Evolutionary conservation across 441 rosid species (phyloP).

Genomic region (Codiaeum variegatum): DNA sequence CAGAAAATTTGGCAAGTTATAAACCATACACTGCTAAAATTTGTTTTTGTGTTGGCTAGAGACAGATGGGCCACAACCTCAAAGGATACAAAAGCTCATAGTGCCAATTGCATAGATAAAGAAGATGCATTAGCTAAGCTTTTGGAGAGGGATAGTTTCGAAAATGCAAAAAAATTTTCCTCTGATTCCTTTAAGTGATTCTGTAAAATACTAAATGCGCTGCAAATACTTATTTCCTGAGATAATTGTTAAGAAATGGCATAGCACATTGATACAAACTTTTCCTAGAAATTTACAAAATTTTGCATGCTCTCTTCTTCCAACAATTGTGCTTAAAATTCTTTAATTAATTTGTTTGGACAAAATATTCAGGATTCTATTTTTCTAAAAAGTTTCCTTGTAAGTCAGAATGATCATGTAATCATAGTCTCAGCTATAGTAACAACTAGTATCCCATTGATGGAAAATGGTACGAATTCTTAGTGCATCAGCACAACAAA

Average conservation of each 20-base stretch:
- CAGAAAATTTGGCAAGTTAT: not conserved
- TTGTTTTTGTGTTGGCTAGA: not conserved
- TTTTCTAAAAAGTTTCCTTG: too few species aligned
- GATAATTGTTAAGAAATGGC: too few species aligned
- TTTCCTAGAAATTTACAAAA: too few species aligned
- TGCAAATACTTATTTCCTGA: too few species aligned
- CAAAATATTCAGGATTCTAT: too few species aligned
- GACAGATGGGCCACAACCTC: not conserved
- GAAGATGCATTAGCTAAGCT: not conserved
- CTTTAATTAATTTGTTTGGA: too few species aligned
- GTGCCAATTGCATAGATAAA: not conserved
- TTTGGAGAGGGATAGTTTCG: not conserved
- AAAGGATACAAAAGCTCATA: not conserved
- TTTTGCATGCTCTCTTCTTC: too few species aligned
- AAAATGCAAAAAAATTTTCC: not conserved
- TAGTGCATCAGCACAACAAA: not conserved
- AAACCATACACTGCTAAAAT: not conserved
- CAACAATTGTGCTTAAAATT: too few species aligned
- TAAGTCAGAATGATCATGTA: too few species aligned
- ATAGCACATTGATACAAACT: too few species aligned
- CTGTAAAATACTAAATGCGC: not conserved
- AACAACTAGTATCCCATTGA: not conserved
- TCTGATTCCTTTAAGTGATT: not conserved
- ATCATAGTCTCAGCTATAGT: not conserved
- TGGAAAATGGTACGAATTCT: not conserved